Percentiles rank a stretch among this genome's conserved stretches.
These are phyloP conservation scores for Pseudonectria buxi DNA, from an alignment of 2,329 filamentous ascomycete species.

Conservation along the genomic window DNA sequence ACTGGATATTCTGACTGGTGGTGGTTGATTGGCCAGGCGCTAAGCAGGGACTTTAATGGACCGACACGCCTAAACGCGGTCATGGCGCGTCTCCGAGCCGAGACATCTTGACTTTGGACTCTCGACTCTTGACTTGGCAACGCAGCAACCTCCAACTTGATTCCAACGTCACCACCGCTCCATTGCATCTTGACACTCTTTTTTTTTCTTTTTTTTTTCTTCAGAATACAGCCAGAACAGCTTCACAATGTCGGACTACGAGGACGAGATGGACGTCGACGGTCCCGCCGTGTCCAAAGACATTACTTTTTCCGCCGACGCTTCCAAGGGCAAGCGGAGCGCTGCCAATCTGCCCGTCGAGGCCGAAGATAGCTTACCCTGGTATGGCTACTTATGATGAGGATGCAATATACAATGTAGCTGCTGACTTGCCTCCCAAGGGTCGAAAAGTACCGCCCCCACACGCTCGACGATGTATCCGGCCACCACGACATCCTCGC, in stretches of 20 bases:
- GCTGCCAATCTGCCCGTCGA: conserved; percentile 90
- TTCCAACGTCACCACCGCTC: too few species aligned
- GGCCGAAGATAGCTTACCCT: conserved; percentile 88
- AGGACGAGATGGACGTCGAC: conserved; percentile 57
- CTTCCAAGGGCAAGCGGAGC: conserved; percentile 82
- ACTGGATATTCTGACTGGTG: not conserved
- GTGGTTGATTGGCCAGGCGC: conserved; percentile 9
- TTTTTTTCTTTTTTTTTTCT: too few species aligned
- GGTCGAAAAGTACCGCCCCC: conserved; percentile 96
- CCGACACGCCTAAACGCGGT: conserved; percentile 24
- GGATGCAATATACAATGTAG: not conserved
- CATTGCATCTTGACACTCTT: too few species aligned
- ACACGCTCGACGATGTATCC: conserved; percentile 83
- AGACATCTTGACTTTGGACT: conserved; percentile 14
- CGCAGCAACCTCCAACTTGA: not conserved
- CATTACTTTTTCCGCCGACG: conserved; percentile 65
- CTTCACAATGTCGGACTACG: conserved; percentile 50
- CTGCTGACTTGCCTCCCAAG: conserved; percentile 40
- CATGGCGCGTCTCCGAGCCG: conserved; percentile 24
- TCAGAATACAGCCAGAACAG: too few species aligned
- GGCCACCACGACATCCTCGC: conserved; percentile 96
- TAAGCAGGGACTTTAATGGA: conserved; percentile 22
- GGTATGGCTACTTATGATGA: conserved; percentile 44
- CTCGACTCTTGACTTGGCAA: not conserved
- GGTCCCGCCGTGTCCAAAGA: conserved; percentile 40